A percentile compares a stretch with the other conserved stretches of the same genome.
These are phyloP conservation scores for Thozetella sp. DNA, from an alignment of 495 filamentous ascomycete species.

Conservation along the genomic window DNA sequence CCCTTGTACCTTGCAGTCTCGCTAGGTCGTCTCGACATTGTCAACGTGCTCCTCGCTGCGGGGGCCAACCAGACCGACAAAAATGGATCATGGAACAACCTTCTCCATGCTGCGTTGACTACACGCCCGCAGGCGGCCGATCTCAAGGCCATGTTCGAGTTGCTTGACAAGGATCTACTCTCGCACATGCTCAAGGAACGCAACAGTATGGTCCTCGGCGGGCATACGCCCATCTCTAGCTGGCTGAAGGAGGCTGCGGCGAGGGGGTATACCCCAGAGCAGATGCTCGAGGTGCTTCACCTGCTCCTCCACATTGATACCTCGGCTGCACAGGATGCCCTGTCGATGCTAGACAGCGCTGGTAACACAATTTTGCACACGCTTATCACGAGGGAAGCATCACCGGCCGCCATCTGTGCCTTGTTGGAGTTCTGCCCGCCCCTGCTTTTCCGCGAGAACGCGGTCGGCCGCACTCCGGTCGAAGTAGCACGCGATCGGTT, in stretches of 20 bases:
- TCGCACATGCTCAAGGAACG: slow-evolving; percentile 36
- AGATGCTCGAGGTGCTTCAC: slow-evolving; percentile 25
- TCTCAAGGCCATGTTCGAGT: slow-evolving; percentile 44
- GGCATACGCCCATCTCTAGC: slow-evolving; percentile 39
- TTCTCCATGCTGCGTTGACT: slow-evolving; percentile 57
- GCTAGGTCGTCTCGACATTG: slow-evolving; percentile 49
- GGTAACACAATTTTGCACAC: slow-evolving; percentile 69
- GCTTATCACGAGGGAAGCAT: slow-evolving; percentile 40
- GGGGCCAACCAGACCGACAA: slow-evolving; percentile 66
- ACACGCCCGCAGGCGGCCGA: slow-evolving; percentile 19
- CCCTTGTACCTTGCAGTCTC: slow-evolving; percentile 62
- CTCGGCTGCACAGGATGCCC: slow-evolving; percentile 38
- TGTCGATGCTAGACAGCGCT: slow-evolving; percentile 64
- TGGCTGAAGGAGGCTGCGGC: slow-evolving; percentile 19
- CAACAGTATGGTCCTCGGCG: slow-evolving; percentile 28
- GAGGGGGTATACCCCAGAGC: not conserved
- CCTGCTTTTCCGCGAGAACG: slow-evolving; percentile 67
- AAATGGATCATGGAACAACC: slow-evolving; percentile 54
- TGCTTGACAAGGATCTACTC: slow-evolving; percentile 53
- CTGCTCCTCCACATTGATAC: slow-evolving; percentile 53
- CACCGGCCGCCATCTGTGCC: slow-evolving; percentile 33
- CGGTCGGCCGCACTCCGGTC: slow-evolving; percentile 66
- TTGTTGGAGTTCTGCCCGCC: slow-evolving; percentile 58
- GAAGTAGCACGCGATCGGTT: slow-evolving; percentile 63
- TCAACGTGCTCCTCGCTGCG: slow-evolving; percentile 59